A percentile compares a stretch with the other conserved stretches of the same genome.
phyloP scores from a whole-genome alignment of 2,329 filamentous ascomycete species.

The Trichoderma citrinoviride region DNA sequence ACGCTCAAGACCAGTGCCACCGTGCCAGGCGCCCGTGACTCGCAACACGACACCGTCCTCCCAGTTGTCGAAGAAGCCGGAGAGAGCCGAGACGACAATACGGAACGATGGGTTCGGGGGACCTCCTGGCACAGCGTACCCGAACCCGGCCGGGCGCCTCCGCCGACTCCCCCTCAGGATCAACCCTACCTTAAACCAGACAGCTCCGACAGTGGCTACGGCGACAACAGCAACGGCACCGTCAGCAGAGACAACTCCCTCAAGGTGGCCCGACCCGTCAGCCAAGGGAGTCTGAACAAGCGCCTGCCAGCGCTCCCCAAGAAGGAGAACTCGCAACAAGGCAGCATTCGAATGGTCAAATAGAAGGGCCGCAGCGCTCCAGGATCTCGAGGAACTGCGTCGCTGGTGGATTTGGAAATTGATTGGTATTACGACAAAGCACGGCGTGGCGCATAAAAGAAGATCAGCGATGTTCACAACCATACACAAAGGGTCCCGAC shows the following conservation, averaged over 20 bases:
- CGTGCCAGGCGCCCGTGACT: constrained; percentile 49
- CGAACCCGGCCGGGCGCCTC: constrained; percentile 46
- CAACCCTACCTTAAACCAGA: constrained; percentile 40
- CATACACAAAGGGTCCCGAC: constrained; percentile 15
- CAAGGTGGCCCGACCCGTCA: constrained; percentile 39
- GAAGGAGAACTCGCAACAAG: constrained; percentile 31
- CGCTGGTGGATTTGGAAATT: constrained; percentile 24
- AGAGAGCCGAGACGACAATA: constrained; percentile 60
- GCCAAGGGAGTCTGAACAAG: constrained; percentile 60
- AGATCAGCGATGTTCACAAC: constrained; percentile 21
- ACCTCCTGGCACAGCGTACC: constrained; percentile 39
- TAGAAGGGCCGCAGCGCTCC: constrained; percentile 28
- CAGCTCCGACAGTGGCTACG: constrained; percentile 49
- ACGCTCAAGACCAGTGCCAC: constrained; percentile 45
- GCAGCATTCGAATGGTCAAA: constrained; percentile 33
- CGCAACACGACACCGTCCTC: constrained; percentile 57
- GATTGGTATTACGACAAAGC: constrained; percentile 23
- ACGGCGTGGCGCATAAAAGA: constrained; percentile 23
- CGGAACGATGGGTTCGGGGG: constrained; percentile 39
- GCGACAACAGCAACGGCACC: constrained; percentile 36
- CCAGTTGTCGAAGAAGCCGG: constrained; percentile 90
- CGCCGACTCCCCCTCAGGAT: constrained; percentile 37
- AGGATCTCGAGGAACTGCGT: constrained; percentile 20
- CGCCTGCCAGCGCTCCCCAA: constrained; percentile 55
- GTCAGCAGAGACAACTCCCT: constrained; percentile 33